A percentile compares a stretch with the other conserved stretches of the same genome.
phyloP scores from a whole-genome alignment of 2,329 filamentous ascomycete genomes.

The Xylariales sp. region DNA sequence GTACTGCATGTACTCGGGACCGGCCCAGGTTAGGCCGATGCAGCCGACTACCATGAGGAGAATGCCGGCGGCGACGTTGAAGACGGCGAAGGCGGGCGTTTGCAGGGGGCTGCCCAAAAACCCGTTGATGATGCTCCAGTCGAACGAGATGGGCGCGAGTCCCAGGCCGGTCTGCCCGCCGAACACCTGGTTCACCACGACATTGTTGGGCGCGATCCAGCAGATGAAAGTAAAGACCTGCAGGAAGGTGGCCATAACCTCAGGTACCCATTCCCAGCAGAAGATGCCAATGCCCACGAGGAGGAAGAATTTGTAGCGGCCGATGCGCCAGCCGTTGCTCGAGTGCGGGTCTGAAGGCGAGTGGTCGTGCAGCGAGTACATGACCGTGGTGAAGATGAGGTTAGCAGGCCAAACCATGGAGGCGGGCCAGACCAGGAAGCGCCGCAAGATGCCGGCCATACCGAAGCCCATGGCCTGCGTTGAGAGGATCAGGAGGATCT shows the following conservation, averaged over 20 bases:
- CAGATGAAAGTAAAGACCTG: slow-evolving; percentile 57
- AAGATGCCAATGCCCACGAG: slow-evolving; percentile 46
- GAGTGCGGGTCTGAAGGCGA: slow-evolving; percentile 44
- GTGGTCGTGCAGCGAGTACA: slow-evolving; percentile 62
- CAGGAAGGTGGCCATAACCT: slow-evolving; percentile 58
- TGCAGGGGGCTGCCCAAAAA: slow-evolving; percentile 45
- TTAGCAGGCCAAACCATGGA: slow-evolving; percentile 62
- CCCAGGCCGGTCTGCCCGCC: slow-evolving; percentile 55
- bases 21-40: slow-evolving; percentile 40
- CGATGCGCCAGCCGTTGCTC: slow-evolving; percentile 54
- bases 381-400: slow-evolving; percentile 56
- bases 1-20: slow-evolving; percentile 39
- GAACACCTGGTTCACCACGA: slow-evolving; percentile 60
- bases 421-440: slow-evolving; percentile 57
- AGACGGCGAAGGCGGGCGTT: slow-evolving; percentile 52
- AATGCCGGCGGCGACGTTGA: slow-evolving; percentile 49
- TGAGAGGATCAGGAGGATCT: slow-evolving; percentile 55
- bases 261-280: slow-evolving; percentile 59
- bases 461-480: slow-evolving; percentile 62
- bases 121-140: slow-evolving; percentile 44
- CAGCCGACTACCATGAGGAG: slow-evolving; percentile 42
- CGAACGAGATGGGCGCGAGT: slow-evolving; percentile 57
- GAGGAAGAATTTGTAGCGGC: slow-evolving; percentile 54
- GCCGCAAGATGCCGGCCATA: slow-evolving; percentile 53
- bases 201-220: slow-evolving; percentile 56